phyloP scores from a whole-genome alignment of 2,329 filamentous ascomycete species.

The Cladosporium oxysporum region DNA sequence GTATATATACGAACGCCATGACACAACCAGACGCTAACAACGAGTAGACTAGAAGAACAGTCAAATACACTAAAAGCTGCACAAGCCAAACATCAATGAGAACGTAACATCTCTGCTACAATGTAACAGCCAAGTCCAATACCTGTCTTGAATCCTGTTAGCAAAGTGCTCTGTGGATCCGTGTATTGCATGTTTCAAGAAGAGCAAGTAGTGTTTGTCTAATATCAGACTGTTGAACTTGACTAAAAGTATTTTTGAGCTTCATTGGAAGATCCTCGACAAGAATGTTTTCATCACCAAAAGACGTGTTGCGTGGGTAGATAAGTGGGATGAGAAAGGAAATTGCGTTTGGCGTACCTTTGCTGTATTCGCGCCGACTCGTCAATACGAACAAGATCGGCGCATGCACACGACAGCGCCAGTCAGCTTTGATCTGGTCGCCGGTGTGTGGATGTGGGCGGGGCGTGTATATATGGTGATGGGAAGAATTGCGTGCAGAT shows the following conservation, averaged over 20 bases:
- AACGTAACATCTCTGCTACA: too few relatives aligned
- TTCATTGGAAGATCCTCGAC: constrained; percentile 39
- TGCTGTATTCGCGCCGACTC: not conserved
- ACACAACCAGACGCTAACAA: not conserved
- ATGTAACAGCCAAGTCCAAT: not conserved
- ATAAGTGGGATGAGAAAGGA: not conserved
- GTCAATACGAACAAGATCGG: not conserved
- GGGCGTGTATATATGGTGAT: too few relatives aligned
- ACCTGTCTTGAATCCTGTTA: constrained; percentile 1
- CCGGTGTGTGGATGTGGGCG: not conserved
- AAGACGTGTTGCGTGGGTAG: constrained; percentile 2
- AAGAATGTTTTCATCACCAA: constrained; percentile 39
- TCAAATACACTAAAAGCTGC: not conserved
- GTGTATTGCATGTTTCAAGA: not conserved
- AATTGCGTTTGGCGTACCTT: constrained; percentile 12
- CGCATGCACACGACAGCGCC: not conserved
- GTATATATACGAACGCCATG: not conserved
- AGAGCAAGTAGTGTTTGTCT: not conserved
- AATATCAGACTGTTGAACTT: constrained; percentile 59
- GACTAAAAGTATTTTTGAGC: constrained; percentile 41
- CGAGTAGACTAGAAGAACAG: not conserved
- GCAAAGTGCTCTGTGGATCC: not conserved
- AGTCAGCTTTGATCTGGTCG: not conserved
- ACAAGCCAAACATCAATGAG: too few relatives aligned
- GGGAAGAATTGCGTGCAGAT: not conserved